Conservation (phyloP, 1,284 basidiomycete species). For the Pholiota adiposa region DNA sequence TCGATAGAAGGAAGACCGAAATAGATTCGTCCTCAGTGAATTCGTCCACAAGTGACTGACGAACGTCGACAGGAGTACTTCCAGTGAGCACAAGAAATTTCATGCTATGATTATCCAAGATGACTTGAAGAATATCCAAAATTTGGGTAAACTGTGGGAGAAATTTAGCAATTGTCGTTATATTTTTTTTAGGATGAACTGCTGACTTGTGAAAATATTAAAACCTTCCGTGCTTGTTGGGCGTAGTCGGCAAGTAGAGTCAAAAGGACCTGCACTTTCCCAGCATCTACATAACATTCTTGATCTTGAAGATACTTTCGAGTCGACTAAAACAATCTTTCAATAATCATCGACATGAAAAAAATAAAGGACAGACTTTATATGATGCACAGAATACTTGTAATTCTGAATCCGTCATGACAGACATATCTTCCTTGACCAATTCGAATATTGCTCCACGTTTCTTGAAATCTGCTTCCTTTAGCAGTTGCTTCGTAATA, state of each 20-base stretch:
- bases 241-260: constrained; percentile 75
- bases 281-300: constrained; percentile 85
- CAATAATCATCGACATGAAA: constrained; percentile 12
- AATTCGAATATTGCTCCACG: constrained; percentile 78
- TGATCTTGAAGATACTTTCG: constrained; percentile 78
- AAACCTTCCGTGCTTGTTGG: constrained; percentile 77
- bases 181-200: background rate
- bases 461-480: constrained; percentile 88
- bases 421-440: constrained; percentile 91
- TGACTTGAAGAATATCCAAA: constrained; percentile 89
- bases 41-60: constrained; percentile 94
- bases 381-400: constrained; percentile 82
- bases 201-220: constrained; percentile 91
- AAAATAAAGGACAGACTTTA: constrained; percentile 55
- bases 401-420: constrained; percentile 95
- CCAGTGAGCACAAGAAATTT: constrained; percentile 92
- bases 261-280: constrained; percentile 84
- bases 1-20: constrained; percentile 92
- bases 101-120: constrained; percentile 78
- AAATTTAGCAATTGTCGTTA: background rate
- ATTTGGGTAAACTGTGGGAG: constrained; percentile 86
- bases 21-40: constrained; percentile 96
- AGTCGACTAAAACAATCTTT: constrained; percentile 60
- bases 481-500: constrained; percentile 84
- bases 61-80: constrained; percentile 90